Percentiles rank a stretch among this genome's conserved stretches.
Evolutionary conservation across 192 early-diverging fungal genomes (phyloP).

Genomic region (Globomyces pollinis-pini): DNA sequence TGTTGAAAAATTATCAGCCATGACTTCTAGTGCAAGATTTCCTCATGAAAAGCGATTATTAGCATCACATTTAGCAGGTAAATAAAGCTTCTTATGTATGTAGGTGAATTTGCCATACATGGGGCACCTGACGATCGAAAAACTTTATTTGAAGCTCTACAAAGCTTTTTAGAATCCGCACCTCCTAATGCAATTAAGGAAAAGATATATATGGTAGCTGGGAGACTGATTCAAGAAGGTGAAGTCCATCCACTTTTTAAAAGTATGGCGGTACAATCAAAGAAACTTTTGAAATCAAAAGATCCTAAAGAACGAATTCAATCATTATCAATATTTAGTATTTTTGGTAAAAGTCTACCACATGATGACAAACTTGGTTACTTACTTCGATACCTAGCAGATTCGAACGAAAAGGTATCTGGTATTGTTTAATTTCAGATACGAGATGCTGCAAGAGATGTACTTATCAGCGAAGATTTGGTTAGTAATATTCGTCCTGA

Average conservation of each 20-base stretch:
- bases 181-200: constrained; percentile 22
- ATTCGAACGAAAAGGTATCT: constrained; percentile 34
- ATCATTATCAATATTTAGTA: constrained; percentile 30
- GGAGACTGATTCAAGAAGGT: constrained; percentile 29
- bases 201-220: constrained; percentile 36
- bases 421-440: constrained; percentile 13
- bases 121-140: constrained; percentile 40
- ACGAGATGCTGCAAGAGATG: constrained; percentile 27
- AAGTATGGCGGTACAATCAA: constrained; percentile 34
- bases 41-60: constrained; percentile 32
- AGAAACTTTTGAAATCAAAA: constrained; percentile 39
- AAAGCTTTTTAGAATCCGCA: constrained; percentile 31
- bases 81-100: neutral
- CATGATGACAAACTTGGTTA: constrained; percentile 43
- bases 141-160: constrained; percentile 37
- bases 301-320: constrained; percentile 26
- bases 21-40: constrained; percentile 38
- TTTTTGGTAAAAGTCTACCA: constrained; percentile 35
- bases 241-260: constrained; percentile 41
- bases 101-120: constrained; percentile 38
- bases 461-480: constrained; percentile 31
- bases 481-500: constrained; percentile 33
- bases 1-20: constrained; percentile 29
- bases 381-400: constrained; percentile 37
- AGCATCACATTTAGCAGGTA: constrained; percentile 17